Base-by-base conservation (phyloP, 2,329 filamentous ascomycete genomes). In the Hymenoscyphus salicellus region DNA sequence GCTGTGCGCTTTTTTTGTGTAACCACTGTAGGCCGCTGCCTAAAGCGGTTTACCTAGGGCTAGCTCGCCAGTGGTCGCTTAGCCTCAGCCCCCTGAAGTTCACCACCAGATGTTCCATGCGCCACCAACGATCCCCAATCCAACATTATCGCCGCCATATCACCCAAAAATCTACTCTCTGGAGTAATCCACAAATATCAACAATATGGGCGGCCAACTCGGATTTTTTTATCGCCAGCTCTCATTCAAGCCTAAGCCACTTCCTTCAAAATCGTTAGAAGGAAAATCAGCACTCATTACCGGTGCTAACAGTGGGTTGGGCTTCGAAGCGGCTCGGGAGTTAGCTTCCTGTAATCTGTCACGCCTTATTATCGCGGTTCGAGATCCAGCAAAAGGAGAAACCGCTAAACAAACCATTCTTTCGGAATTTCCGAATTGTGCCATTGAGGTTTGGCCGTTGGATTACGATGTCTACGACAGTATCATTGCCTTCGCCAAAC, bases 181-280 rank as follows among this genome's bases (percentile, higher is more conserved):
- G n/a, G n/a, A n/a, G n/a, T n/a, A n/a, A n/a, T n/a, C n/a, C n/a
- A n/a, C 30, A 17, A 55, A 26, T 17, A 26, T 17, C 52, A 16
- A 28, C n/a, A 28, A 7, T 10, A 55, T 55, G 52, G 52, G 52
- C 2, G 52, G 52, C 23, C 30, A 28, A 26, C 52, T 55, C 23
- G 52, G 52, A 26, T 55, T 55, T 32, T 17, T 55, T 7, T 55
- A 55, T 17, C 23, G n/a, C 23, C 23, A 55, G 30, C 52, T 55
- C 30, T 23, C 52, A 6, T 55, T 55, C 52, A 55, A 0, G n/a
- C 52, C 52, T 17, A 55, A 55, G 17, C 52, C 52, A 16, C 75
- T 80, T 66, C 78, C 76, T 5, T 73, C 75, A 46, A 77, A 78
- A 0, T 71, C 74, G 26, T 46, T 75, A 0, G 58, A 71, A 1